Evolutionary conservation across 176 grass and related monocot species (phyloP), one percentile per base, ranked within the genome.

Genomic region (Zea mays): DNA sequence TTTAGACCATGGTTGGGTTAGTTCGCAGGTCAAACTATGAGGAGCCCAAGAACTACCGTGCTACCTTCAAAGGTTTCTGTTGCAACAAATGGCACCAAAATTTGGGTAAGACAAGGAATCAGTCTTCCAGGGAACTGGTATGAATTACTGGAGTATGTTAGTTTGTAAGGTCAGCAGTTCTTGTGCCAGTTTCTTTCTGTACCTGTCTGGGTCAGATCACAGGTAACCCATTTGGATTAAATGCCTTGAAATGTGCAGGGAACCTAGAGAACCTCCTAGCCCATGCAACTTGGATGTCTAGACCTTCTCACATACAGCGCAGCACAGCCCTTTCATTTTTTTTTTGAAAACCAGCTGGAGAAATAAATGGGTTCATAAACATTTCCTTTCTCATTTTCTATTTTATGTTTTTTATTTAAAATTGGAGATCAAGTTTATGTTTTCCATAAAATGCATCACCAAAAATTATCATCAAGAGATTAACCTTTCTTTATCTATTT

Each of bases 241-340:
- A n/a, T n/a, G n/a, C n/a, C 36, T 44, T 65, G 3, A 67, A 73
- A 51, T 67, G 20, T 51, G 49, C 48, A 67, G 74, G 74, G 67
- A 67, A 72, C 73, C 73, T 17, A 49, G 9, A 19, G 74, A 72
- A 82, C 27, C 79, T 87, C 49, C 60, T 59, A 78, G 59, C 10
- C 36, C 62, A 52, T 74, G 50, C 80, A 78, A 87, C 60, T 47
- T 5, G 60, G 62, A 67, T 71, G 62, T 43, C 6, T 73, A 66
- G 36, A 59, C 9, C 35, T 54, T 63, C 8, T 43, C 13, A 21
- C 59, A 59, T 19, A 52, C 19, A 49, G 75, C 20, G 36, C 60
- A 74, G 60, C 45, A 74, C 4, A 38, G 64, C 54, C n/a, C n/a
- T n/a, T n/a, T n/a, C n/a, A n/a, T n/a, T n/a, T n/a, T n/a, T n/a